Base-by-base conservation (phyloP, 1,284 basidiomycete species). In the Boletus subluridellus region DNA sequence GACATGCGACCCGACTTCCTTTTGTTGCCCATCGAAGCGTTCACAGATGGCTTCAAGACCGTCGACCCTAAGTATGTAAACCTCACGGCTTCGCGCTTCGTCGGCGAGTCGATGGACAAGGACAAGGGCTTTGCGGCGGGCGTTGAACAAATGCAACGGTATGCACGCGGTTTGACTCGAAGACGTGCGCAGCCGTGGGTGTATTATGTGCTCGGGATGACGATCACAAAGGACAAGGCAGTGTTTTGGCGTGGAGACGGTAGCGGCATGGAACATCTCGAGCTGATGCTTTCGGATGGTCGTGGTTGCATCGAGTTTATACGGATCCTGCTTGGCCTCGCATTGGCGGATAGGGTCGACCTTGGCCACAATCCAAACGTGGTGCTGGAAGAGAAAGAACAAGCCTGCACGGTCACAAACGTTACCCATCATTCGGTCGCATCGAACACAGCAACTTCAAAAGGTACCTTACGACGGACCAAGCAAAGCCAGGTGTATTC, bases 1-100 rank as follows among this genome's bases (percentile, higher is more conserved):
- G 62, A 64, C 41, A 65, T 56, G 57, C 26, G 60, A 7, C 60
- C 60, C 3, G 57, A 64, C 37, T 64, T 64, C 21, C 9, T 64
- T 3, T 4, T 64, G 12, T 45, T 65, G n/a, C 63, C 63, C 1
- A 30, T 55, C 4, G 39, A 61, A 26, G 63, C 60, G 1, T 64
- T 61, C 41, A 8, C 2, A 2, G 24, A 55, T 1, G 53, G 30
- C 30, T 42, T 50, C 21, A 58, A 47, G 28, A 52, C 45, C 21
- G 21, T 21, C 21, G 21, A 21, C 21, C 21, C 21, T 21, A 21
- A 21, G 21, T 21, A 21, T 21, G 21, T 21, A 21, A 21, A 21
- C 21, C 21, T 21, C 21, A 21, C 21, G 21, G 21, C 21, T 21
- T 21, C 1, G 39, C 30, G 30, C 30, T 7, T 30, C 30, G 7